Evolutionary conservation across 1,284 basidiomycete genomes (phyloP).

Genomic region (Sporisorium sorghi): DNA sequence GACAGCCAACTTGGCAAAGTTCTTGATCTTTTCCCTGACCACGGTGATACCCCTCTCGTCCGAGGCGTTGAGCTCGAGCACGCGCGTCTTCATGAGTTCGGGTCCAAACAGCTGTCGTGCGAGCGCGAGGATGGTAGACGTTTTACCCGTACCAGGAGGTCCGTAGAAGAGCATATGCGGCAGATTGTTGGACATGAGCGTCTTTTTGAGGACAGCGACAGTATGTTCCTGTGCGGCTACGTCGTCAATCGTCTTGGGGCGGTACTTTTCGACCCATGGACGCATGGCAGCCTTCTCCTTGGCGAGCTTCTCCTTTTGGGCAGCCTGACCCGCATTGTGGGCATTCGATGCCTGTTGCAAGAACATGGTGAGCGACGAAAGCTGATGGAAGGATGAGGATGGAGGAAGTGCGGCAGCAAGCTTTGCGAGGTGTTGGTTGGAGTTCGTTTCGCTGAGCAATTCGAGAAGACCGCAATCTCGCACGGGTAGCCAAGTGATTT

Average conservation of each 20-base stretch:
- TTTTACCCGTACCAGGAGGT: constrained; percentile 98
- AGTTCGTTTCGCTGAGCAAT: constrained; percentile 9
- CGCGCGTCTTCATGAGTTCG: constrained; percentile 90
- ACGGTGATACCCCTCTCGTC: constrained; percentile 97
- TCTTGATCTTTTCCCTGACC: constrained; percentile 98
- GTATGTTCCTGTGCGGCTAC: constrained; percentile 97
- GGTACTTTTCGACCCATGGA: constrained; percentile 99
- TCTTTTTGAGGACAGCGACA: constrained; percentile 89
- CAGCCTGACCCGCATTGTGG: constrained; percentile 33
- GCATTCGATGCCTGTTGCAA: constrained; percentile 46
- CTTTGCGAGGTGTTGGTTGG: constrained; percentile 2
- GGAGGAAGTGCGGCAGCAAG: neutral
- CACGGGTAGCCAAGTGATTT: neutral
- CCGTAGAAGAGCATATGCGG: constrained; percentile 99
- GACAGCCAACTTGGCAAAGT: constrained; percentile 81
- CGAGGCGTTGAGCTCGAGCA: constrained; percentile 98
- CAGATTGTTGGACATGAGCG: constrained; percentile 89
- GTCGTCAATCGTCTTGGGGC: constrained; percentile 97
- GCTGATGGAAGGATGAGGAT: neutral
- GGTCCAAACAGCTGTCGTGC: constrained; percentile 95
- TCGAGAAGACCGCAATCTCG: neutral
- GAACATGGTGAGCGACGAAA: constrained; percentile 25
- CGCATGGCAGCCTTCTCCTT: constrained; percentile 73
- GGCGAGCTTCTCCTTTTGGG: constrained; percentile 48
- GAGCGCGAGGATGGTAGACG: constrained; percentile 95